phyloP scores from a whole-genome alignment of 495 filamentous ascomycete species.

The Neohortaea acidophila region DNA sequence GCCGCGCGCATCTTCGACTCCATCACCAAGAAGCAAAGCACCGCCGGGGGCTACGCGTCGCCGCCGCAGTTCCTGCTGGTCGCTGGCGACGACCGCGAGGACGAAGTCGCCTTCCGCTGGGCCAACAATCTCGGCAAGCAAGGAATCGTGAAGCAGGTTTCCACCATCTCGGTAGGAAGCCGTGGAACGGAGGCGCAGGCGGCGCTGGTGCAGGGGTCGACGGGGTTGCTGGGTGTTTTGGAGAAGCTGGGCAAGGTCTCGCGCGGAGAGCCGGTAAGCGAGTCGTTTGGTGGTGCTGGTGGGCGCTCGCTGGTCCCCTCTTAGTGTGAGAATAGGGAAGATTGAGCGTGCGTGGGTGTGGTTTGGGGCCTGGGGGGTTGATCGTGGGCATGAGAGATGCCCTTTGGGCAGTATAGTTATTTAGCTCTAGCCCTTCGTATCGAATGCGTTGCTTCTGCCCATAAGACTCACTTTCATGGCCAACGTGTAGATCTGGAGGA shows the following conservation, averaged over 20 bases:
- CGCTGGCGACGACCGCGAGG: constrained; percentile 75
- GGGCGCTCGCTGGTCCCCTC: too few species aligned
- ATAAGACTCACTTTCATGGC: too few species aligned
- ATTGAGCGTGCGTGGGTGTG: too few species aligned
- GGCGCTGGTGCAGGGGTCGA: constrained; percentile 78
- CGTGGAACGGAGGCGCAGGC: constrained; percentile 75
- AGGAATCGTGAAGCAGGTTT: constrained; percentile 43
- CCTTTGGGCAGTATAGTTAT: too few species aligned
- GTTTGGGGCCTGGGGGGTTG: too few species aligned
- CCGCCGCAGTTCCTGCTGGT: constrained; percentile 60
- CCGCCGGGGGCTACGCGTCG: constrained; percentile 20
- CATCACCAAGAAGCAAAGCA: constrained; percentile 29
- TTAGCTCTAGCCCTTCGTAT: too few species aligned
- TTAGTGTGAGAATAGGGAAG: too few species aligned
- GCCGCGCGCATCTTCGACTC: constrained; percentile 52
- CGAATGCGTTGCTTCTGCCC: too few species aligned
- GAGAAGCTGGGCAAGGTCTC: constrained; percentile 28
- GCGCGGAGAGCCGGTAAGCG: too few species aligned
- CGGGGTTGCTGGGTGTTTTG: constrained; percentile 43
- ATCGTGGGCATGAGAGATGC: too few species aligned
- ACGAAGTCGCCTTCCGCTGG: constrained; percentile 87
- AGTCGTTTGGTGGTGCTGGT: too few species aligned
- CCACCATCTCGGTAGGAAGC: constrained; percentile 69
- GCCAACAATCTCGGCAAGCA: constrained; percentile 53
- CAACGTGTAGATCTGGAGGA: too few species aligned